Conservation (phyloP, 768 basidiomycete genomes). For the Suillus subalutaceus region DNA sequence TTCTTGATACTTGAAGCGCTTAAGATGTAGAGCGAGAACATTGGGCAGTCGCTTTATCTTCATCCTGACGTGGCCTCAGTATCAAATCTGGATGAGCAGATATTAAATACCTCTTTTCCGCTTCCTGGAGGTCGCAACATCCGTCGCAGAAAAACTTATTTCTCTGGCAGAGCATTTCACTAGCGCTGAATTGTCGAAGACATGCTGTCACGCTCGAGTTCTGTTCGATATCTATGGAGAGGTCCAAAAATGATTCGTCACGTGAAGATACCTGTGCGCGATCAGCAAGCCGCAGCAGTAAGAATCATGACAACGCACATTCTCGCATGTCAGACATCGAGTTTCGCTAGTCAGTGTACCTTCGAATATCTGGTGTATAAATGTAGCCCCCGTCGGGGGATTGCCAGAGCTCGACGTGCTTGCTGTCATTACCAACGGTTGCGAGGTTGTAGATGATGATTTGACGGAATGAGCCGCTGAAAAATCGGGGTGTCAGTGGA, state of each 20-base stretch:
- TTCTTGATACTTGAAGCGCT: conserved; percentile 99
- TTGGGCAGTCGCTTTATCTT: conserved; percentile 98
- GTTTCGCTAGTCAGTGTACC: conserved; percentile 96
- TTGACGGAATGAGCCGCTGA: conserved; percentile 65
- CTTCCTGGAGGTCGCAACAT: conserved; percentile 96
- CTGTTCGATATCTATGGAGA: conserved; percentile 99
- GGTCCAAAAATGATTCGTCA: conserved; percentile 95
- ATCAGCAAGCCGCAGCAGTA: conserved; percentile 18
- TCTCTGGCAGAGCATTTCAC: conserved; percentile 96
- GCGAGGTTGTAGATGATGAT: conserved; percentile 52
- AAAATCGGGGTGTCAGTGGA: conserved; percentile 12
- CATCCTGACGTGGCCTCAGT: conserved; percentile 63
- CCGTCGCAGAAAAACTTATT: conserved; percentile 99
- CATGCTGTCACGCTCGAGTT: conserved; percentile 97
- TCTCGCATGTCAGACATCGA: conserved; percentile 96
- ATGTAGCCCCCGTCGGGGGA: conserved; percentile 59
- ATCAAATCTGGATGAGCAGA: not conserved
- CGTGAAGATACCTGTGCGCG: conserved; percentile 78
- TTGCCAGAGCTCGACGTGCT: conserved; percentile 51
- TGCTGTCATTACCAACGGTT: conserved; percentile 43
- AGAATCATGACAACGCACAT: conserved; percentile 53
- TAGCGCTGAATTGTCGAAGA: conserved; percentile 93
- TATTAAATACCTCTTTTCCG: conserved; percentile 81
- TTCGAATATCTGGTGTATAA: conserved; percentile 93
- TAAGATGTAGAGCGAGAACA: conserved; percentile 92